A percentile compares a stretch with the other conserved stretches of the same genome.
Evolutionary conservation across 1,139 yeast species (phyloP).

Genomic region (Candida pseudoviswanathii): DNA sequence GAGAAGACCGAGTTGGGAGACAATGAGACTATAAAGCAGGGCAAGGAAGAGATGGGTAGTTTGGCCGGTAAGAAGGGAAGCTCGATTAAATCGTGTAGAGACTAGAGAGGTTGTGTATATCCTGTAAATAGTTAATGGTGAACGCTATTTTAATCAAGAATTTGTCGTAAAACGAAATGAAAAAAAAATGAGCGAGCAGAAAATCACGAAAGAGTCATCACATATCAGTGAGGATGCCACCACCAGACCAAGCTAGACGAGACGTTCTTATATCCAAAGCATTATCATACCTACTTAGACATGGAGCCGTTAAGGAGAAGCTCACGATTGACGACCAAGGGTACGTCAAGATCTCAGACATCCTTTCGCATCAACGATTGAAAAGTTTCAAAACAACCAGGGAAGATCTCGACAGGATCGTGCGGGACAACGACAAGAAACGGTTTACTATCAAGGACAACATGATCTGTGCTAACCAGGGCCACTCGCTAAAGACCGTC

Average conservation of each 20-base stretch:
- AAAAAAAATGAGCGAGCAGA: neutral
- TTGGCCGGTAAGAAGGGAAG: slow-evolving; percentile 39
- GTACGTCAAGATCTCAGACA: slow-evolving; percentile 53
- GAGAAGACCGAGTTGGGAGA: slow-evolving; percentile 87
- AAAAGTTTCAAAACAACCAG: slow-evolving; percentile 55
- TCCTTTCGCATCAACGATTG: slow-evolving; percentile 61
- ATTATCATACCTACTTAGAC: slow-evolving; percentile 76
- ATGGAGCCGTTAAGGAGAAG: slow-evolving; percentile 76
- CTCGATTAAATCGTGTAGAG: slow-evolving; percentile 17
- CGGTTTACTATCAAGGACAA: slow-evolving; percentile 52
- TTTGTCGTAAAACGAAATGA: neutral
- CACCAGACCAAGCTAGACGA: slow-evolving; percentile 32
- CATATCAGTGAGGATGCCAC: slow-evolving; percentile 8
- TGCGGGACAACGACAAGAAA: slow-evolving; percentile 65
- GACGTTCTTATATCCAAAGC: slow-evolving; percentile 68
- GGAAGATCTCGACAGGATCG: slow-evolving; percentile 64
- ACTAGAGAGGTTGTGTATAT: neutral
- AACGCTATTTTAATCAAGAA: neutral
- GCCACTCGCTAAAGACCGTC: slow-evolving; percentile 69
- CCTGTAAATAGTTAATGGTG: neutral
- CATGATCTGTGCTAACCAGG: slow-evolving; percentile 84
- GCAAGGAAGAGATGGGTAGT: slow-evolving; percentile 39
- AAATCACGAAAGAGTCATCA: slow-evolving; percentile 4
- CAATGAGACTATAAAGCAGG: slow-evolving; percentile 57
- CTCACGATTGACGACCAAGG: slow-evolving; percentile 69